These are phyloP conservation scores for Phytophthora lateralis DNA, from an alignment of 352 stramenopile species.

Conservation along the genomic window DNA sequence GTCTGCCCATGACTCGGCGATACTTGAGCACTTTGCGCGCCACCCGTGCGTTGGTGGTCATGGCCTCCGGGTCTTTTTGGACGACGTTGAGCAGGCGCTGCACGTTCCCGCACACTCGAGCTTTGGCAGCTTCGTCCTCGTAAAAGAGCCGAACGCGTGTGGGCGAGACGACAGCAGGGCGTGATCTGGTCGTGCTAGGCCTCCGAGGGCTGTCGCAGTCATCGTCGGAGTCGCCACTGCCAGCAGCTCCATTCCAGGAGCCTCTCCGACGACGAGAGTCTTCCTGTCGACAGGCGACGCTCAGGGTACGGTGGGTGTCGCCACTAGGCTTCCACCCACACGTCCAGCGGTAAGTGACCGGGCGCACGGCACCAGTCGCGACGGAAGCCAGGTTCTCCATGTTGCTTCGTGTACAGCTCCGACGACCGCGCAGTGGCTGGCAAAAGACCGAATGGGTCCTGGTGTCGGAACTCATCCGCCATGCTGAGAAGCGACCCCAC, in stretches of 20 bases:
- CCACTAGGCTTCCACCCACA: slow-evolving; percentile 15
- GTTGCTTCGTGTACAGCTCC: slow-evolving; percentile 4
- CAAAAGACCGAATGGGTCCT: slow-evolving; percentile 36
- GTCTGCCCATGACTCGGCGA: slow-evolving; percentile 35
- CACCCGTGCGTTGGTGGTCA: slow-evolving; percentile 37
- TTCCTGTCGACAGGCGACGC: slow-evolving; percentile 22
- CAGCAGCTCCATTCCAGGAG: slow-evolving; percentile 32
- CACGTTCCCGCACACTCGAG: slow-evolving; percentile 43
- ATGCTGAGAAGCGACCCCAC: slow-evolving; percentile 28
- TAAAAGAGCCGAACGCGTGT: slow-evolving; percentile 45
- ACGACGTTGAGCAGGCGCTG: slow-evolving; percentile 41
- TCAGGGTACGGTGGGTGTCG: slow-evolving; percentile 19
- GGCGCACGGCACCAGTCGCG: slow-evolving; percentile 12
- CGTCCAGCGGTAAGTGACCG: slow-evolving; percentile 38
- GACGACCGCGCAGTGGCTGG: slow-evolving; percentile 19
- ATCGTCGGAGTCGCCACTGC: slow-evolving; percentile 3
- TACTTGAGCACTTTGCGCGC: slow-evolving; percentile 49
- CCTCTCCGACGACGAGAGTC: slow-evolving; percentile 18
- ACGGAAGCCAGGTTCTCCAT: slow-evolving; percentile 23
- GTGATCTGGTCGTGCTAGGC: slow-evolving; percentile 14
- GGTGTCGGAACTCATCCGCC: slow-evolving; percentile 12
- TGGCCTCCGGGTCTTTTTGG: slow-evolving; percentile 34
- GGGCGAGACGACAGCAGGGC: slow-evolving; percentile 8
- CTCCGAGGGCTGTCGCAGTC: slow-evolving; percentile 10
- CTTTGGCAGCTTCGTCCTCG: slow-evolving; percentile 43